Base-by-base conservation (phyloP, 1,139 yeast species). In the Candida dubliniensis region DNA sequence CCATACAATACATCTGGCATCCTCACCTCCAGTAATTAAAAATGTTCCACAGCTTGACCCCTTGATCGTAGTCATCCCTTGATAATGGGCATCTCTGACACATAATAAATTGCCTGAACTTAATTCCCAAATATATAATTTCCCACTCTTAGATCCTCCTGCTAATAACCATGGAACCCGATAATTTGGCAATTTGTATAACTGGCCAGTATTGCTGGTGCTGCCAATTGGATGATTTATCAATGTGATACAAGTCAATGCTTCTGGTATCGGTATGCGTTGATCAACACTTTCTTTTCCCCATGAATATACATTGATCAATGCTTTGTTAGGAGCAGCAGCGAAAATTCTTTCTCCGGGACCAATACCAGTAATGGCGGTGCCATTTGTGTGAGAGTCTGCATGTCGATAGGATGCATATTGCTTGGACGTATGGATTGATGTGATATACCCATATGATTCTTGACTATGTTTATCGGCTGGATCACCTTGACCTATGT, bases 31-130 rank as follows among this genome's bases (percentile, higher is more conserved):
- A 3, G 93, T 77, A 12, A 87, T 74, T 37, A 93, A 59, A 49
- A 78, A 84, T 8, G 81, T 77, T 5, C 93, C 93, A 57, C 90
- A 86, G n/a, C 33, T 14, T 2, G 87, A 71, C 53, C 87, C 80
- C 48, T 71, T 72, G 25, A 91, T 61, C 30, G 72, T 73, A 0
- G 84, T 76, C 11, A 90, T 75, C 6, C 77, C 74, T 63, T 91
- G 97, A 63, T 89, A 93, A 66, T 93, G 99, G 1, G 89, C 85
- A 42, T 88, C 93, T 56, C 81, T 81, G 8, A 82, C 93, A 49
- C 80, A 74, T 31, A 91, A 57, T 46, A 93, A 69, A 39, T 81
- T 69, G 1, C 99, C 97, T 3, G 95, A 84, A n/a, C 75, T 63
- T 43, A 89, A 58, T 54, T 88, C 96, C 98, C 99, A 93, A 3